Percentiles rank a stretch among this genome's conserved stretches.
Conservation (phyloP, 202 grass and related monocot genomes). For the Carex arenaria region DNA sequence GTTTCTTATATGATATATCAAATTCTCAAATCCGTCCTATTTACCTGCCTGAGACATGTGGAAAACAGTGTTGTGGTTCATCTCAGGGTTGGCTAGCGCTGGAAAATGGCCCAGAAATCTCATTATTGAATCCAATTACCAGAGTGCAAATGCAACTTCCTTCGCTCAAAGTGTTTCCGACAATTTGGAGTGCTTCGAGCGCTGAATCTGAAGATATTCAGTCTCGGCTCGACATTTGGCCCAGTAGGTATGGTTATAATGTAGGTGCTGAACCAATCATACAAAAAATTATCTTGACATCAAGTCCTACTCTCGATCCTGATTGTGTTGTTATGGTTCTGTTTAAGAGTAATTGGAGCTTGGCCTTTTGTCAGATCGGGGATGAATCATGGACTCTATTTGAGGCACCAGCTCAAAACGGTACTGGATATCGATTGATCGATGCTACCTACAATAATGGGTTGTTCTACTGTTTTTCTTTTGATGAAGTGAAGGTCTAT, state of each 20-base stretch:
- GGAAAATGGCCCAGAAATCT: conserved; percentile 20
- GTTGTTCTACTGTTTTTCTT: conserved; percentile 14
- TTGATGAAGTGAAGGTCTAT: conserved; percentile 11
- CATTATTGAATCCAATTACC: conserved; percentile 33
- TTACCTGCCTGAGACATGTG: conserved; percentile 26
- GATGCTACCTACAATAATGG: conserved; percentile 29
- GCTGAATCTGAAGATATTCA: neutral
- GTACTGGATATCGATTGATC: neutral
- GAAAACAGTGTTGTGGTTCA: conserved; percentile 18
- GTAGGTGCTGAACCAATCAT: neutral
- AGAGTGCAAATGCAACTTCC: conserved; percentile 27
- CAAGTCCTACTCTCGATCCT: conserved; percentile 18
- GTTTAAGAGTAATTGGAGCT: conserved; percentile 14
- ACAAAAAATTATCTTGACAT: conserved; percentile 22
- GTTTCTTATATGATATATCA: conserved; percentile 26
- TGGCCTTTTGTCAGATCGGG: conserved; percentile 21
- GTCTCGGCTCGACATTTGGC: neutral
- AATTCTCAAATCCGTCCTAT: conserved; percentile 12
- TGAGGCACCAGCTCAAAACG: neutral
- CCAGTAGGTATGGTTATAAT: conserved; percentile 23
- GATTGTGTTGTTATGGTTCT: conserved; percentile 22
- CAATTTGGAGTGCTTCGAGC: neutral
- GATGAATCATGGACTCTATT: conserved; percentile 31
- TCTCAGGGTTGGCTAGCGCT: conserved; percentile 31
- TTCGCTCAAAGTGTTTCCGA: conserved; percentile 7